Evolutionary conservation across 2,329 filamentous ascomycete genomes (phyloP), one percentile per base, ranked within the genome.

Genomic region (Xylaria polymorpha): DNA sequence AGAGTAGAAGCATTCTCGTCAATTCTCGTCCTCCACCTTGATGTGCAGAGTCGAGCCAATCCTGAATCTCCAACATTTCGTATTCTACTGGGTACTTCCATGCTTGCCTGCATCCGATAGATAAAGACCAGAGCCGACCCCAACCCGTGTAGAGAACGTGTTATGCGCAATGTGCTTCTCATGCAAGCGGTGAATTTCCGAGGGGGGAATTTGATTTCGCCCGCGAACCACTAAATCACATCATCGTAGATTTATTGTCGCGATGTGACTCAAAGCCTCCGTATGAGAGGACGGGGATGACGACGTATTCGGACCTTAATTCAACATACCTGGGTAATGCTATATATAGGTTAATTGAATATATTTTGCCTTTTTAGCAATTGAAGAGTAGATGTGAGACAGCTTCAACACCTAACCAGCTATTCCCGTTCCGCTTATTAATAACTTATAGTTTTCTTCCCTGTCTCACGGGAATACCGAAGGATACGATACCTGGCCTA

Each of bases 121-220:
- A 57, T 57, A 41, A 58, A 37, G 29, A 39, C 53, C 29, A 50
- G 20, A 39, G 55, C 41, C 39, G 62, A 64, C 59, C 62, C 55
- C 50, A 48, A 3, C 25, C 25, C 25, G 25, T 29, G 25, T 29
- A 29, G 25, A 29, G 25, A 29, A 29, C 25, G 25, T 29, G 25
- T 29, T 29, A 29, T 29, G 25, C 25, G 25, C 29, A 50, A 56
- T 35, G 29, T 25, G 18, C 41, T 25, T 63, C 61, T 55, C 39
- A 46, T 63, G 61, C 61, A 61, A 63, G 39, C 9, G 46, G 25
- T 4, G 3, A 29, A 29, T 4, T 29, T 29, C 4, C 4, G 4
- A 29, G 4, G 25, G 25, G 25, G 25, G 7, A n/a, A n/a, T 58
- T 43, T 56, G 53, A 56, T 56, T 35, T 46, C 39, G 20, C 14